Evolutionary conservation across 2,329 filamentous ascomycete genomes (phyloP), one percentile per base, ranked within the genome.

Genomic region (Helminthosporium solani): DNA sequence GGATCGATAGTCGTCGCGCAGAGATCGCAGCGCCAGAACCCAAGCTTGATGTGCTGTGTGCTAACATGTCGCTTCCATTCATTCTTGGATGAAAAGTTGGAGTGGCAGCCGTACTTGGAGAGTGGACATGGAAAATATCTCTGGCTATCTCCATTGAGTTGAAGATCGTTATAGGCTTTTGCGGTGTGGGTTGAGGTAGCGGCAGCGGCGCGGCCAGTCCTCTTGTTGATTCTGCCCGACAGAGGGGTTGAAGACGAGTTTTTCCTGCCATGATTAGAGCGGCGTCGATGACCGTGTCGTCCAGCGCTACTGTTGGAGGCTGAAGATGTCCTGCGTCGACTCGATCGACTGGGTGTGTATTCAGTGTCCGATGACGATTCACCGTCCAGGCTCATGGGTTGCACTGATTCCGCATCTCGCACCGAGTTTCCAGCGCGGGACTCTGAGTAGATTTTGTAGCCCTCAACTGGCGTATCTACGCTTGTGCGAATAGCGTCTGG

Each of bases 61-160:
- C 77, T 74, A 59, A 92, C 83, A 64, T 97, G 92, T 0, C 92
- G 83, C 70, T 96, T 96, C 92, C 92, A 96, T 68, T 96, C 91
- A 65, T 96, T 96, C 73, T 95, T 96, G 56, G 80, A 85, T 2
- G 80, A 78, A 62, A 96, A 96, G 0, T 78, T 83, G 2, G 83
- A 81, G 1, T 52, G 54, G 71, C 92, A 97, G 27, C 86, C 87
- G 46, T 90, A 94, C 44, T 82, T 84, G 23, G 81, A 75, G 66
- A 96, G 90, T 46, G 89, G 83, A 68, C 92, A 97, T 19, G 78
- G 76, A 61, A 92, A 94, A 0, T 82, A 78, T 1, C 81, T 78
- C 18, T 55, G 52, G 14, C 52, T 52, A 18, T 60, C 50, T 14
- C 50, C 43, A 5, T 47, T 49, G 28, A 33, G 27, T 31, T 52